Percentiles rank a stretch among this genome's conserved stretches.
Conservation (phyloP, 768 basidiomycete species). For the Gymnopilus dilepis region DNA sequence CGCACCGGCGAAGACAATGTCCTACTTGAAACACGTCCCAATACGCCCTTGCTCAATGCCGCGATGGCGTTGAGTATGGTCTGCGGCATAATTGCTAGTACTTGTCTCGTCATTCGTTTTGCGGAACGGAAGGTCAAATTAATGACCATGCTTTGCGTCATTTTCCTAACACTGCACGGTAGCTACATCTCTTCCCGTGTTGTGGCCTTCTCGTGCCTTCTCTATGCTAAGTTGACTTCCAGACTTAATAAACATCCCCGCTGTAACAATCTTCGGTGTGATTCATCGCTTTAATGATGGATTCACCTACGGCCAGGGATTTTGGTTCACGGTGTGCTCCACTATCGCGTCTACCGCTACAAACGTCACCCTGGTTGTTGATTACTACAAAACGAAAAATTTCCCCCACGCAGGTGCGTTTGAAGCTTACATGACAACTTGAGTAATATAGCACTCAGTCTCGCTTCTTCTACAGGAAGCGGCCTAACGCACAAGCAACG, state of each 20-base stretch:
- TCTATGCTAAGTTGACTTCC: conserved; percentile 1
- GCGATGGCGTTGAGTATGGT: conserved; percentile 70
- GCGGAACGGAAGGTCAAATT: conserved; percentile 66
- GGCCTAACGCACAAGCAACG: conserved; percentile 84
- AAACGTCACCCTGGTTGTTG: conserved; percentile 70
- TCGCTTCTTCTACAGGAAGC: conserved; percentile 51
- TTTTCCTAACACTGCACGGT: conserved; percentile 76
- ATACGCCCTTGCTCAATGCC: conserved; percentile 62
- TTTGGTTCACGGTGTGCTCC: conserved; percentile 81
- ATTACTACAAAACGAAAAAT: conserved; percentile 61
- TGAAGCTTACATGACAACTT: not conserved
- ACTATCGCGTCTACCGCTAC: conserved; percentile 68
- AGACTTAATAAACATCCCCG: conserved; percentile 74
- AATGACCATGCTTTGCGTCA: conserved; percentile 68
- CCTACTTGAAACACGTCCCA: conserved; percentile 51
- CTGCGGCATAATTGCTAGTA: conserved; percentile 71
- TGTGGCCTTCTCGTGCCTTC: not conserved
- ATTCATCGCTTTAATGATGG: conserved; percentile 64
- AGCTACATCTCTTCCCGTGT: conserved; percentile 22
- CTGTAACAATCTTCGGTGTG: conserved; percentile 66
- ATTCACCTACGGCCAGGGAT: conserved; percentile 72
- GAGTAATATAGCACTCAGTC: not conserved
- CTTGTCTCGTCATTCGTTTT: conserved; percentile 71
- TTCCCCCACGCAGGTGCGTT: conserved; percentile 64
- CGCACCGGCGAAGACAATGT: conserved; percentile 51